Conservation (phyloP, 768 basidiomycete species). For the Lyophyllum decastes region DNA sequence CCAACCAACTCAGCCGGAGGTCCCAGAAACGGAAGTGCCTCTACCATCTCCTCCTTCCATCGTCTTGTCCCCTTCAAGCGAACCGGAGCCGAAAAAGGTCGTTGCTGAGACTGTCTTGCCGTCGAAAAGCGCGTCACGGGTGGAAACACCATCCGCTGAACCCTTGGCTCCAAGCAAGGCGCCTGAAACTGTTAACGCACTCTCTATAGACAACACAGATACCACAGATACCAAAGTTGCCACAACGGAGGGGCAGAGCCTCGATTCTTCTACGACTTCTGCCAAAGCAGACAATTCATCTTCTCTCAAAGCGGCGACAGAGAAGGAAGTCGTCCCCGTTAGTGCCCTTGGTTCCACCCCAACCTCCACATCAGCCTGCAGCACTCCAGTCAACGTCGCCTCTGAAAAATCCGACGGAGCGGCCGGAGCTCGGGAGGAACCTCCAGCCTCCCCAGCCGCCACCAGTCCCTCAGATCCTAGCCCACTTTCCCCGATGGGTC, state of each 20-base stretch:
- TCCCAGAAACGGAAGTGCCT: neutral
- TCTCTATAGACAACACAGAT: neutral
- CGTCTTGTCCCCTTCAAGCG: conserved; percentile 10
- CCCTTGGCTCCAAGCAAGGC: too few relatives aligned
- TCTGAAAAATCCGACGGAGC: neutral
- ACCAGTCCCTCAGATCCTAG: neutral
- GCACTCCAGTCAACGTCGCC: neutral
- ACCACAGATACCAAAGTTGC: neutral
- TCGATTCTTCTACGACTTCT: neutral
- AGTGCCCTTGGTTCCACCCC: neutral
- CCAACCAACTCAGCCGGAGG: neutral
- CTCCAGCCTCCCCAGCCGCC: neutral
- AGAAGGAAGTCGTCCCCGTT: neutral
- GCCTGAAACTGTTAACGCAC: neutral
- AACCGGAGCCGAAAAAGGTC: neutral
- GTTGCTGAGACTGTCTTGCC: neutral
- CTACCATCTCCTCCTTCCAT: conserved; percentile 6
- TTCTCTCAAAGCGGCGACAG: neutral
- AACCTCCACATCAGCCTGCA: neutral
- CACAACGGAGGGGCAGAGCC: too few relatives aligned
- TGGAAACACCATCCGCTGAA: neutral
- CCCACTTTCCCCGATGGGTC: conserved; percentile 17
- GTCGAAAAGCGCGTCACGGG: neutral
- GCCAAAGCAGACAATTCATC: neutral
- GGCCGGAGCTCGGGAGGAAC: neutral